A percentile compares a stretch with the other conserved stretches of the same genome.
phyloP scores from a whole-genome alignment of 2,329 filamentous ascomycete species.

The Podosphaera aphanis region DNA sequence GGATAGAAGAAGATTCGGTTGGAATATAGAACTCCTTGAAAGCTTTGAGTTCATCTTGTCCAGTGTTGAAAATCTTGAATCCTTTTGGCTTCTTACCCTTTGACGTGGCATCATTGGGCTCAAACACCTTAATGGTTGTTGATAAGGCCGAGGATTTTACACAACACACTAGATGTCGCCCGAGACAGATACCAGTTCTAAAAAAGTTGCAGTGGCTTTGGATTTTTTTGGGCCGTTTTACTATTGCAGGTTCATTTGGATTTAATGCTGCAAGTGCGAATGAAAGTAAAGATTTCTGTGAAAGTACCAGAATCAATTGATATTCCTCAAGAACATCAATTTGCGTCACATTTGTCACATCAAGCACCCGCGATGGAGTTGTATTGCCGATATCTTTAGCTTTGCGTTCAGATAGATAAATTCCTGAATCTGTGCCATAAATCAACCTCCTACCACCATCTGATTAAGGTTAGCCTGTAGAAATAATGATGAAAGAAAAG shows the following conservation, averaged over 20 bases:
- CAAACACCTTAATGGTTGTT: conserved; percentile 96
- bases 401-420: conserved; percentile 79
- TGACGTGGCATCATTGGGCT: conserved; percentile 83
- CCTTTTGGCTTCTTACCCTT: conserved; percentile 92
- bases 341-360: conserved; percentile 72
- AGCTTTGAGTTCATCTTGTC: conserved; percentile 83
- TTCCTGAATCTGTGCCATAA: conserved; percentile 80
- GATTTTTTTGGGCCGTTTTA: conserved; percentile 83
- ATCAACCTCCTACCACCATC: conserved; percentile 89
- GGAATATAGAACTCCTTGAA: conserved; percentile 99
- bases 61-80: conserved; percentile 83
- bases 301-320: conserved; percentile 67
- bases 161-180: conserved; percentile 82
- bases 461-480: conserved; percentile 18
- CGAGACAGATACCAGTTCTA: conserved; percentile 85
- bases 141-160: conserved; percentile 86
- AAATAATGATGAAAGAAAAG: neutral
- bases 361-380: conserved; percentile 62
- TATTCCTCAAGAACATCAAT: conserved; percentile 94
- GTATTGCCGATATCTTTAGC: conserved; percentile 46
- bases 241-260: conserved; percentile 53
- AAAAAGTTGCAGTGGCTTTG: conserved; percentile 96
- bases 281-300: conserved; percentile 79
- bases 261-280: conserved; percentile 76
- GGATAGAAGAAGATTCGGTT: conserved; percentile 90